These are phyloP conservation scores for Zygosaccharomyces sapae DNA, from an alignment of 1,139 yeast genomes.

Conservation along the genomic window DNA sequence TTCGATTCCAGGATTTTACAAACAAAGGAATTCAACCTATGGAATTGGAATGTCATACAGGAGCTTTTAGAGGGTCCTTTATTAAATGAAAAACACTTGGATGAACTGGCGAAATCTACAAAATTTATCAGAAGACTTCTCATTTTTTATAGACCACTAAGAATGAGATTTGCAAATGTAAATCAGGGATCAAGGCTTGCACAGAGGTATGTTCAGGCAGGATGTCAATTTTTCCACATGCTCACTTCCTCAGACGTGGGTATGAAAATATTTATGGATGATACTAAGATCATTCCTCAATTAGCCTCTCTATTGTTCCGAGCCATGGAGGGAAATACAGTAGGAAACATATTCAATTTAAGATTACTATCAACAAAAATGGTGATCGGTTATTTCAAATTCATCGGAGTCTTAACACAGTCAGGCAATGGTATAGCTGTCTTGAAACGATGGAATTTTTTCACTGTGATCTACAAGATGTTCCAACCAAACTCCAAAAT, in stretches of 20 bases:
- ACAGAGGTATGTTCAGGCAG: slow-evolving; percentile 57
- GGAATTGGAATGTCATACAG: slow-evolving; percentile 80
- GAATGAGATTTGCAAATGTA: slow-evolving; percentile 71
- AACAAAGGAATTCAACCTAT: slow-evolving; percentile 72
- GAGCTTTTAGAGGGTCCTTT: slow-evolving; percentile 78
- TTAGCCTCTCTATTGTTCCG: slow-evolving; percentile 85
- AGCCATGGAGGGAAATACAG: slow-evolving; percentile 46
- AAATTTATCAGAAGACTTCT: slow-evolving; percentile 79
- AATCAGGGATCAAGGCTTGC: slow-evolving; percentile 49
- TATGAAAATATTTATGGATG: slow-evolving; percentile 53
- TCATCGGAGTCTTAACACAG: slow-evolving; percentile 68
- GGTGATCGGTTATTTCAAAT: slow-evolving; percentile 70
- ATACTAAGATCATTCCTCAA: slow-evolving; percentile 78
- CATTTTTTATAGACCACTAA: slow-evolving; percentile 88
- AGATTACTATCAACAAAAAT: slow-evolving; percentile 59
- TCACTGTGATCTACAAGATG: slow-evolving; percentile 73
- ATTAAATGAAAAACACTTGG: slow-evolving; percentile 63
- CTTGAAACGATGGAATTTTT: slow-evolving; percentile 78
- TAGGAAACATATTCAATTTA: slow-evolving; percentile 68
- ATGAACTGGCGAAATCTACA: slow-evolving; percentile 73
- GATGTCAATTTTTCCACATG: slow-evolving; percentile 66
- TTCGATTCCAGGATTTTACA: slow-evolving; percentile 66
- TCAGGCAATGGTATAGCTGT: slow-evolving; percentile 60
- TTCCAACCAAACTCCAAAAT: slow-evolving; percentile 53
- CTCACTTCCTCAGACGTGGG: slow-evolving; percentile 66